Evolutionary conservation across 140 eudicot species (phyloP).

Genomic region (Cichorium intybus): DNA sequence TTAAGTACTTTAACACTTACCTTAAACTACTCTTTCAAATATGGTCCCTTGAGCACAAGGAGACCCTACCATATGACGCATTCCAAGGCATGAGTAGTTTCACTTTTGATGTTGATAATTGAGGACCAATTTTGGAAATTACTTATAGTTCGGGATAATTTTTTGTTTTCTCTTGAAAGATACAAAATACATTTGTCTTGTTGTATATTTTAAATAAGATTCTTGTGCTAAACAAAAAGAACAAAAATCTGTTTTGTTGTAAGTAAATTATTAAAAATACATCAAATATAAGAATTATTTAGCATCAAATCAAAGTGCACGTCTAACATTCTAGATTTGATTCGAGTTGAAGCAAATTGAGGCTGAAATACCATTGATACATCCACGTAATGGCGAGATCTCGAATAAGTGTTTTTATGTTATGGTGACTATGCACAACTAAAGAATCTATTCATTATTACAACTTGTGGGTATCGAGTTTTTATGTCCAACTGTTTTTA

Average conservation of each 20-base stretch:
- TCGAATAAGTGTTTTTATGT: background rate
- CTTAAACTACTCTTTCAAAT: background rate
- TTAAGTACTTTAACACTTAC: background rate
- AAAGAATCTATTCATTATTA: background rate
- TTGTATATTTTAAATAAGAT: constrained; percentile 11
- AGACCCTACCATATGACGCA: background rate
- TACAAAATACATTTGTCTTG: constrained; percentile 4
- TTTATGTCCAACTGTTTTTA: background rate
- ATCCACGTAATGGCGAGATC: background rate
- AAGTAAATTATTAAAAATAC: background rate
- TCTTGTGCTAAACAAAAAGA: constrained; percentile 7
- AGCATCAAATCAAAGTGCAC: constrained; percentile 13
- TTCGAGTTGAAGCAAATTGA: background rate
- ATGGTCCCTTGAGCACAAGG: background rate
- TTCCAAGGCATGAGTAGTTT: background rate
- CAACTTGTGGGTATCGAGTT: background rate
- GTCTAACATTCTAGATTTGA: background rate
- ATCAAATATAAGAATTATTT: constrained; percentile 1
- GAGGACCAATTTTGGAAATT: constrained; percentile 1
- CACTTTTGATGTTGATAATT: constrained; percentile 2
- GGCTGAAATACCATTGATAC: background rate
- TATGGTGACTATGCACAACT: background rate
- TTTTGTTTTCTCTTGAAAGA: background rate
- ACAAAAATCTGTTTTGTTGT: constrained; percentile 4
- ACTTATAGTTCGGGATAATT: background rate